Percentiles rank a stretch among this genome's conserved stretches.
These are phyloP conservation scores for Phytophthora tentaculata DNA, from an alignment of 352 stramenopile genomes.

Conservation along the genomic window DNA sequence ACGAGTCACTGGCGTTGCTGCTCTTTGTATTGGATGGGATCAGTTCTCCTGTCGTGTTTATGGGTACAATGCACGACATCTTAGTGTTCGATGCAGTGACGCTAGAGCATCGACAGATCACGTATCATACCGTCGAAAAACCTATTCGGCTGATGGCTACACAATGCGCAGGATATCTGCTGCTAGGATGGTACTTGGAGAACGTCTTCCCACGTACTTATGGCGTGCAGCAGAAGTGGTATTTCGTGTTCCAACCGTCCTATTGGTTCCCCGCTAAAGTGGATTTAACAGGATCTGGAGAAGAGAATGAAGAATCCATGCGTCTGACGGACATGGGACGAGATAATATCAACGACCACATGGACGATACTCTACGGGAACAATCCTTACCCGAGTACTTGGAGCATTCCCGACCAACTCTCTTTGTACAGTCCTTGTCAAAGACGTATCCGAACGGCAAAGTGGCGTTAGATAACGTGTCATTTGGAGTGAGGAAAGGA, in stretches of 20 bases:
- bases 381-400: conserved; percentile 64
- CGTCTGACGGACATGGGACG: conserved; percentile 34
- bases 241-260: conserved; percentile 89
- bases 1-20: conserved; percentile 35
- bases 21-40: conserved; percentile 53
- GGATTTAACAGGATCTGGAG: conserved; percentile 16
- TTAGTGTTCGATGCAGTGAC: conserved; percentile 57
- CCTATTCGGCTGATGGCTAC: conserved; percentile 72
- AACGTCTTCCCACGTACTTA: conserved; percentile 93
- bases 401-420: conserved; percentile 54
- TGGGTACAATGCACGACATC: conserved; percentile 60
- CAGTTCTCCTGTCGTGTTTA: conserved; percentile 79
- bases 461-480: conserved; percentile 82
- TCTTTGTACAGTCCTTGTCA: conserved; percentile 63
- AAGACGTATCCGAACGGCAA: conserved; percentile 84
- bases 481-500: conserved; percentile 89
- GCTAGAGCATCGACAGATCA: conserved; percentile 42
- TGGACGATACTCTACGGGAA: conserved; percentile 75
- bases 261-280: conserved; percentile 74
- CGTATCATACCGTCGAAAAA: conserved; percentile 49
- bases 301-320: conserved; percentile 27
- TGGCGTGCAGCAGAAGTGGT: conserved; percentile 92
- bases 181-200: conserved; percentile 95
- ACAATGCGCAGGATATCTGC: conserved; percentile 87
- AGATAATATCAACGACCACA: conserved; percentile 29